Evolutionary conservation across 2,329 filamentous ascomycete species (phyloP), one percentile per base, ranked within the genome.

Genomic region (Leptographium procerum): DNA sequence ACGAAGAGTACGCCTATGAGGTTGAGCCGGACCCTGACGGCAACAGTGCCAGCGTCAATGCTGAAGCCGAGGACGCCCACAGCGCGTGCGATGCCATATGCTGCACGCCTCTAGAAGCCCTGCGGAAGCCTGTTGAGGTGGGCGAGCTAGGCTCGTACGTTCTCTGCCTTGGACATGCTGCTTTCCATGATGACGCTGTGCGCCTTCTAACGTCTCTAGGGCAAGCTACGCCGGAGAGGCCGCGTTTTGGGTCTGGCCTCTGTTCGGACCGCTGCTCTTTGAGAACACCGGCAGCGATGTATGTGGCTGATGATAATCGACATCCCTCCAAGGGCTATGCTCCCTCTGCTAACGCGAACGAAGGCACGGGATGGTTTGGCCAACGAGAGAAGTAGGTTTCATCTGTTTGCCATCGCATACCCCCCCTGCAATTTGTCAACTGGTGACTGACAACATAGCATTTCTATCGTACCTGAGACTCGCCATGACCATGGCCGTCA

Each of bases 401-500:
- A 14, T n/a, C 8, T 43, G 22, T 6, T 34, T 36, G n/a, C 55
- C n/a, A 13, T 28, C 2, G 11, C 16, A 1, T 16, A 5, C 9
- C 13, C 19, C 6, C 34, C 56, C 3, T 5, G 13, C 8, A n/a
- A 26, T 36, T 7, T 19, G 7, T 16, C 40, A 43, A 43, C 6
- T 19, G 40, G 16, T 43, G 40, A 33, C 51, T 40, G 28, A 36
- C 40, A 58, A 13, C n/a, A 1, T 62, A 83, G 80, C 83, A 0
- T 96, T 96, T 68, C 85, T 97, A 31, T 94, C 92, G 2, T 96
- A 94, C 80, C 83, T 97, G 24, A 85, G 91, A 4, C 81, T 97
- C 2, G 86, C 88, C 34, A 83, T 96, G 65, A 96, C 96, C 74
- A 91, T 97, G 81, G 85, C 90, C 63, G 78, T 99, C 56, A 90